Base-by-base conservation (phyloP, 495 filamentous ascomycete species). In the Neurospora sp. region DNA sequence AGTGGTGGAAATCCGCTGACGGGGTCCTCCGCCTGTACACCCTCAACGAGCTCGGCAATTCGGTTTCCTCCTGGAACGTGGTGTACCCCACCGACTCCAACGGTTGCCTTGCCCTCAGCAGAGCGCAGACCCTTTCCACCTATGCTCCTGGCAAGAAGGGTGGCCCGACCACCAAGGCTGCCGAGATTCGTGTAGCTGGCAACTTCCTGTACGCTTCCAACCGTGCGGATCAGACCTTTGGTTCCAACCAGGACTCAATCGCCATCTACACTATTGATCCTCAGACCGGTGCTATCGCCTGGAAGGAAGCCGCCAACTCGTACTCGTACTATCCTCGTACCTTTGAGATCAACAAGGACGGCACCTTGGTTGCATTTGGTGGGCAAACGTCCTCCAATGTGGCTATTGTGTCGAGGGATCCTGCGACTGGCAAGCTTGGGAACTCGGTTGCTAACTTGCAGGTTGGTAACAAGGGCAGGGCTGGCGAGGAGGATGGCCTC, bases 331-430 rank as follows among this genome's bases (percentile, higher is more conserved):
- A 84, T 76, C 83, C 83, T 44, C 81, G 91, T 9, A 89, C 89
- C 4, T 88, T 93, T 79, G 84, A 84, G 14, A 82, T 93, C 69
- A 92, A 90, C 76, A 85, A 86, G 74, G 84, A 83, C 0, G 90
- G 91, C 0, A 84, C 86, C 71, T 75, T 91, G 68, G 86, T 89
- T 1, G 90, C 90, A 0, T 85, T 93, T 42, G 90, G 89, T 6
- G 84, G 91, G 41, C 90, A 92, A 82, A 85, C 84, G 5, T 89
- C 85, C 71, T 83, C 86, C 27, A 87, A 85, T 68, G 89, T 93
- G 0, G 90, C 85, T 2, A 86, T 93, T 75, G 81, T 92, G 46
- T 77, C 81, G 75, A 79, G 90, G 12, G 86, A 92, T 78, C 77
- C 80, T 0, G 73, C 78, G 20, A 89, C 86, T 0, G 91, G 91